Conservation (phyloP, 2,329 filamentous ascomycete species). For the Trichoderma lentiforme region DNA sequence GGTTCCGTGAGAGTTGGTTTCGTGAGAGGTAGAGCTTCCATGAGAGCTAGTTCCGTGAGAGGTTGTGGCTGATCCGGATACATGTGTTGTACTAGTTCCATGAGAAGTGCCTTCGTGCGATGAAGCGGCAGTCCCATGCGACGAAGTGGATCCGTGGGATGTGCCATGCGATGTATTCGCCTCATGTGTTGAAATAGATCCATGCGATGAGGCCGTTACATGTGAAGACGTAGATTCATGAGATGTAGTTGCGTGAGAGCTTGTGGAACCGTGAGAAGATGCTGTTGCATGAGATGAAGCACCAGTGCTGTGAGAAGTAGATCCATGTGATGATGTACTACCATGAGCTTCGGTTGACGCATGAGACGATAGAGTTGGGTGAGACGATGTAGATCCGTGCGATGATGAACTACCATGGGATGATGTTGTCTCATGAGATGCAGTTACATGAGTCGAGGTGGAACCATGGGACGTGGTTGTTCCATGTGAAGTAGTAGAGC, state of each 20-base stretch:
- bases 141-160: neutral
- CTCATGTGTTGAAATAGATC: neutral
- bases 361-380: neutral
- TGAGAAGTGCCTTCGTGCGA: neutral
- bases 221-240: neutral
- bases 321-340: neutral
- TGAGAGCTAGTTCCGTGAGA: neutral
- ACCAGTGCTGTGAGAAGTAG: neutral
- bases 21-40: neutral
- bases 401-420: neutral
- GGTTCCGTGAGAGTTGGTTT: neutral
- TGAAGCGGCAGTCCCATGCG: neutral
- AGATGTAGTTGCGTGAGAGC: neutral
- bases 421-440: neutral
- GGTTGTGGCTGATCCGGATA: neutral
- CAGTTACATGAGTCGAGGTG: neutral
- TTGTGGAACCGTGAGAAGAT: neutral
- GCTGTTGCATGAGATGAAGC: neutral
- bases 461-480: neutral
- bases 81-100: neutral
- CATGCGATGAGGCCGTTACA: neutral
- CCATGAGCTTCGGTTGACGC: neutral
- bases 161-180: neutral
- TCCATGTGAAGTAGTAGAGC: neutral
- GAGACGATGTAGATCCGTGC: neutral